These are phyloP conservation scores for Aspergillus aculeatinus DNA, from an alignment of 2,329 filamentous ascomycete species.

Conservation along the genomic window DNA sequence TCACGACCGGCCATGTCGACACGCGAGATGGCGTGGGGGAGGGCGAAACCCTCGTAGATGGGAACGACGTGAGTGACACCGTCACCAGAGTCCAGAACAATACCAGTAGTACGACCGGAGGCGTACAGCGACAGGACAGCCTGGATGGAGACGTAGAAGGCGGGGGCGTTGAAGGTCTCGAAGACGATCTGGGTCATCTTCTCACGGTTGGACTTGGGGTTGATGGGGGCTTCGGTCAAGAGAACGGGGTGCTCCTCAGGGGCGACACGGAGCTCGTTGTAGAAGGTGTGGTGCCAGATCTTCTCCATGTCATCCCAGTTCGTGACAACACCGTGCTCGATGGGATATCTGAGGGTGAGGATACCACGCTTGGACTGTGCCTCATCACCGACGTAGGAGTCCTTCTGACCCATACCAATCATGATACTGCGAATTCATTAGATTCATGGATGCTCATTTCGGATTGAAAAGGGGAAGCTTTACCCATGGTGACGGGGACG, in stretches of 20 bases:
- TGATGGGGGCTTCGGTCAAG: slow-evolving; percentile 98
- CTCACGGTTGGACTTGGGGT: slow-evolving; percentile 99
- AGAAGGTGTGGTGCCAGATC: slow-evolving; percentile 99
- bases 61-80: slow-evolving; percentile 99
- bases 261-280: slow-evolving; percentile 99
- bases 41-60: slow-evolving; percentile 99
- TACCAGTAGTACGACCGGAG: slow-evolving; percentile 99
- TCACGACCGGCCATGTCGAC: slow-evolving; percentile 99
- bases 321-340: slow-evolving; percentile 99
- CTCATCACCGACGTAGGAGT: slow-evolving; percentile 99
- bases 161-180: slow-evolving; percentile 99
- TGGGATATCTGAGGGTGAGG: slow-evolving; percentile 97
- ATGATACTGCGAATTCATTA: slow-evolving; percentile 74
- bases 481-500: slow-evolving; percentile 99
- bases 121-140: slow-evolving; percentile 98
- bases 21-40: slow-evolving; percentile 99
- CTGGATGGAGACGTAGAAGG: slow-evolving; percentile 99
- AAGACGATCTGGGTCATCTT: slow-evolving; percentile 99
- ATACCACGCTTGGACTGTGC: slow-evolving; percentile 99
- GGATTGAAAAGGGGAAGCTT: slow-evolving; percentile 44
- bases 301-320: slow-evolving; percentile 99
- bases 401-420: slow-evolving; percentile 99
- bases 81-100: slow-evolving; percentile 99
- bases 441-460: slow-evolving; percentile 10
- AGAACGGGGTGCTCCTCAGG: slow-evolving; percentile 99